phyloP scores from a whole-genome alignment of 2,329 filamentous ascomycete genomes.

The Phyllosticta citribraziliensis region DNA sequence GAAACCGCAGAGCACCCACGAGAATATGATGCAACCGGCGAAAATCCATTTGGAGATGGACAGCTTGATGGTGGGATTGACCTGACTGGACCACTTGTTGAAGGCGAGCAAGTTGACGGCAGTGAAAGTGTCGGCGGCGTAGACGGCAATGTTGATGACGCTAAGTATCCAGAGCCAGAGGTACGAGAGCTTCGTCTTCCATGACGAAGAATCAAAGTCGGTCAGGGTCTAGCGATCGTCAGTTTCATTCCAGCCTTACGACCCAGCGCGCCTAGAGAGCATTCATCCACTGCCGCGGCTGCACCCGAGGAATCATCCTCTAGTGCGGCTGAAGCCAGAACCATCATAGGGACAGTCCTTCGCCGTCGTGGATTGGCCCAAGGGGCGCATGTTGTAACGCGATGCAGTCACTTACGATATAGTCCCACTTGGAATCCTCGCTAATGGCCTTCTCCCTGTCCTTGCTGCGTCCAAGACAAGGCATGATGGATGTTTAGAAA shows the following conservation, averaged over 20 bases:
- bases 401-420: conserved; percentile 55
- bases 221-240: conserved; percentile 31
- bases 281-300: no score
- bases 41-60: conserved; percentile 90
- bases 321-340: no score
- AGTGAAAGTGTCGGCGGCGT: conserved; percentile 84
- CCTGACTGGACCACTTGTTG: conserved; percentile 76
- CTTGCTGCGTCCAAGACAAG: conserved; percentile 12
- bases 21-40: conserved; percentile 81
- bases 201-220: conserved; percentile 79
- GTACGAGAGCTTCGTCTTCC: conserved; percentile 70
- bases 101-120: conserved; percentile 85
- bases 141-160: conserved; percentile 70
- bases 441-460: conserved; percentile 31
- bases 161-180: conserved; percentile 74
- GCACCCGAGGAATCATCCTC: no score
- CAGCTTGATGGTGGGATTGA: conserved; percentile 68
- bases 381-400: no score
- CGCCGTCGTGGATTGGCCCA: no score
- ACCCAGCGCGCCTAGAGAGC: no score
- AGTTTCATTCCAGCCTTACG: conserved; percentile 12
- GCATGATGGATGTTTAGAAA: conserved; percentile 5
- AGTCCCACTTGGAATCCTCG: conserved; percentile 65
- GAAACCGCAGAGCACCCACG: conserved; percentile 69
- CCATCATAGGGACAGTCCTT: no score